Base-by-base conservation (phyloP, 2,329 filamentous ascomycete species). In the Boeremia exigua region DNA sequence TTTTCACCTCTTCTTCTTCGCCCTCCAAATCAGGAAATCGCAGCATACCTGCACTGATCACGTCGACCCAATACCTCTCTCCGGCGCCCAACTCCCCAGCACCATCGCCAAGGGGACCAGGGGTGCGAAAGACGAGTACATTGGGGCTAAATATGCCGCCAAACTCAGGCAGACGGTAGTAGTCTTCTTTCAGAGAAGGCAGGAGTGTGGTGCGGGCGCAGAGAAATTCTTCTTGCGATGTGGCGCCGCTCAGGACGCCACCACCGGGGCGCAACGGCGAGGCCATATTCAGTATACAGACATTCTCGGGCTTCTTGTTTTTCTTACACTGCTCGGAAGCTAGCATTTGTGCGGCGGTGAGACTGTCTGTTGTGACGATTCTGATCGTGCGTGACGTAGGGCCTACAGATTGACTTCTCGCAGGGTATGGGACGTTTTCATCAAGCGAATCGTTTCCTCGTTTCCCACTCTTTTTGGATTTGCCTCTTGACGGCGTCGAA, bases 251-350 rank as follows among this genome's bases (percentile, higher is more conserved):
- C 0, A 88, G 70, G 28, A 88, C 81, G 0, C 86, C 86, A 7
- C 86, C 86, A 11, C 86, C 86, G 0, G 86, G 83, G 0, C 80
- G 80, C 0, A 86, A 78, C 0, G 85, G 84, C 0, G 85, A 88
- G 0, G 85, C 85, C 85, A 88, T 88, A 69, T 86, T 88, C 3
- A 88, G 76, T 23, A 88, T 76, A 4, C 79, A 83, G 1, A 85
- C 78, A 33, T 80, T 80, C 1, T 66, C 61, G 10, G 69, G 42
- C 32, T 72, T 68, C 19, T 62, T 66, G 3, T 42, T 36, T 14
- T 47, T 17, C 30, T 61, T 44, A 12, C 23, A 6, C 2, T 56
- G 58, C 2, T 56, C 63, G 39, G 52, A 61, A 6, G 65, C 55
- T 30, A 81, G 75, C 0, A 68, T 61, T 29, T 74, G 72, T 0